These are phyloP conservation scores for Phaeosphaeriaceae sp. DNA, from an alignment of 2,329 filamentous ascomycete species.

Conservation along the genomic window DNA sequence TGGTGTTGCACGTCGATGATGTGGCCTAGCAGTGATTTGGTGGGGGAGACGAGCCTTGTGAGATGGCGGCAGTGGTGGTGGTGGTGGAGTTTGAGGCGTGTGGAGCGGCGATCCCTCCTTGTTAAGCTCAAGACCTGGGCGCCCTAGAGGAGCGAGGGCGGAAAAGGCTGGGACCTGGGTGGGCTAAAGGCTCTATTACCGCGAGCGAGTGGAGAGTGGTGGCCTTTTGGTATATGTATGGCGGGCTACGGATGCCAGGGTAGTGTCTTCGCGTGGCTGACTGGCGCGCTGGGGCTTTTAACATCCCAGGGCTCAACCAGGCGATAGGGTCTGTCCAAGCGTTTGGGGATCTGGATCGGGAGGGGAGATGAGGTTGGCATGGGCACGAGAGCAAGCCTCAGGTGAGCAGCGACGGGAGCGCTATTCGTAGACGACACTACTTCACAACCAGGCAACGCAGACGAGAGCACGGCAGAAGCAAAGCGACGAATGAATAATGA, in stretches of 20 bases:
- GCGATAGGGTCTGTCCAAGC: constrained; percentile 53
- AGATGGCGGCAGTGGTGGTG: constrained; percentile 15
- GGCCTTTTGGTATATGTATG: constrained; percentile 54
- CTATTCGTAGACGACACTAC: constrained; percentile 45
- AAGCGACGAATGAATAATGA: constrained; percentile 45
- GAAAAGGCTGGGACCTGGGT: constrained; percentile 55
- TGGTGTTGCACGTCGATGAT: constrained; percentile 43
- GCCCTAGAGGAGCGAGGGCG: constrained; percentile 54
- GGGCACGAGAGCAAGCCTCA: constrained; percentile 45
- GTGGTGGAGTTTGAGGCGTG: constrained; percentile 47
- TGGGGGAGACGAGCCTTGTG: constrained; percentile 25
- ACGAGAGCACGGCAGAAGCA: constrained; percentile 50
- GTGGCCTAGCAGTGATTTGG: constrained; percentile 26
- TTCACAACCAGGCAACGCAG: constrained; percentile 47
- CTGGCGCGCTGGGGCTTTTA: constrained; percentile 46
- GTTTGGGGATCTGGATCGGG: constrained; percentile 51
- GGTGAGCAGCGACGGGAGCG: constrained; percentile 45
- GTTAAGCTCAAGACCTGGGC: constrained; percentile 58
- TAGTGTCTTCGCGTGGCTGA: constrained; percentile 52
- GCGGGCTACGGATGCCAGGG: constrained; percentile 49
- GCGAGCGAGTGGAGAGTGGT: constrained; percentile 49
- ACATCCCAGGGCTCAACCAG: constrained; percentile 46
- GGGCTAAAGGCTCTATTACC: constrained; percentile 47
- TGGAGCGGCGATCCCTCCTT: constrained; percentile 56
- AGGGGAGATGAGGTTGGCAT: constrained; percentile 37